Evolutionary conservation across 345 rosid genomes (phyloP), one percentile per base, ranked within the genome.

Genomic region (Populus davidiana): DNA sequence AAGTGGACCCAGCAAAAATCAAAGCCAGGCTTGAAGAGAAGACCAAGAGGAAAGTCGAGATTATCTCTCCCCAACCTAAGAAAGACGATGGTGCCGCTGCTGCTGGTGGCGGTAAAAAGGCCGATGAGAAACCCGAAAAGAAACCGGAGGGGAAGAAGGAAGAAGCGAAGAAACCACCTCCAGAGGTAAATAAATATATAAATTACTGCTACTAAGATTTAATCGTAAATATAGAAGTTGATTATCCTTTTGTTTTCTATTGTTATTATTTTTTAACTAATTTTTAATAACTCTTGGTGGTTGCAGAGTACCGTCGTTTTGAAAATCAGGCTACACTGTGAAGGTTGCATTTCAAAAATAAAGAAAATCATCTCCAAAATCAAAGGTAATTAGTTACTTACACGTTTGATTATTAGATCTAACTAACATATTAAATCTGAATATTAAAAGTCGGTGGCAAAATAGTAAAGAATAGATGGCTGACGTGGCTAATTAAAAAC

Each of bases 221-320:
- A 64, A 63, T 11, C 73, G 12, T 73, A 17, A 47, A 23, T 52
- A 9, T 21, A 41, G 44, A 41, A 35, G 17, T 67, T 33, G 41
- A 5, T 29, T 9, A 3, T 18, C 72, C 0, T 20, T 11, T 12
- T n/a, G 6, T 10, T 29, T 36, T 16, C 7, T 39, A 17, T 69
- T 12, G 52, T 49, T 17, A 31, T 5, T 6, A 61, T 47, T 20
- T 36, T 39, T n/a, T 20, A 73, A 73, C 21, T 66, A 54, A 41
- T 5, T 27, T 5, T 27, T 70, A 2, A 21, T 69, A 39, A 36
- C 38, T 61, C 20, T 31, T 50, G 67, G 71, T 71, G 61, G 29
- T 14, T 71, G 41, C 88, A 87, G 90, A 83, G 73, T 52, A 81
- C 85, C 50, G 90, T 79, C 65, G 88, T 85, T 61, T 73, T 87